Evolutionary conservation across 257 asterid genomes (phyloP).

Genomic region (Paulownia fortunei): DNA sequence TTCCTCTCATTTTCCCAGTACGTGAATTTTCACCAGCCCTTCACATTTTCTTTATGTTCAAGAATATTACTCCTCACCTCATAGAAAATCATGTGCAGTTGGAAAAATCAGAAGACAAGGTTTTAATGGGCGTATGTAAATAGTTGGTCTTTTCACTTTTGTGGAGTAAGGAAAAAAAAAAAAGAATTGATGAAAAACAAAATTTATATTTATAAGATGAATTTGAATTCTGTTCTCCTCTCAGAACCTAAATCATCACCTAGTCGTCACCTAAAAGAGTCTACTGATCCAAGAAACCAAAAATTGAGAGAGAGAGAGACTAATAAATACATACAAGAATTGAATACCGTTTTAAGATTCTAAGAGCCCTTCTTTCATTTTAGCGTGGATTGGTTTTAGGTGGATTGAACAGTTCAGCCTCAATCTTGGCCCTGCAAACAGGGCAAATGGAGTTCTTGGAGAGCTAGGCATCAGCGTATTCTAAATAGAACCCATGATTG

Average conservation of each 20-base stretch:
- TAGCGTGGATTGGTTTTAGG: slow-evolving; percentile 58
- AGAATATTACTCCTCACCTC: neutral
- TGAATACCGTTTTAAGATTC: neutral
- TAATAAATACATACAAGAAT: neutral
- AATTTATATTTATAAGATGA: neutral
- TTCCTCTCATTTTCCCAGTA: too few species aligned
- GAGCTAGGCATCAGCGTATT: slow-evolving; percentile 85
- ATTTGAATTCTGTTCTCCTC: neutral
- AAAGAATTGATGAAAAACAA: neutral
- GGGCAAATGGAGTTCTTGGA: slow-evolving; percentile 72
- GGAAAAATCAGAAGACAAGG: too few species aligned
- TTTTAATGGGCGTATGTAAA: too few species aligned
- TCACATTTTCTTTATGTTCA: neutral
- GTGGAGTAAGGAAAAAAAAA: neutral
- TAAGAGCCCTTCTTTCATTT: neutral
- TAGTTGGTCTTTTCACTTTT: too few species aligned
- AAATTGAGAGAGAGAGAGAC: neutral
- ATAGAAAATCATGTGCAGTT: neutral
- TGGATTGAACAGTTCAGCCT: slow-evolving; percentile 53
- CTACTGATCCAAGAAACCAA: neutral
- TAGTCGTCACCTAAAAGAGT: neutral
- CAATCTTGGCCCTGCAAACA: slow-evolving; percentile 68
- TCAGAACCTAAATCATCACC: too few species aligned
- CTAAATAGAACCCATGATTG: slow-evolving; percentile 81
- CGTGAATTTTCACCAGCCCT: too few species aligned